These are phyloP conservation scores for Fusarium guadeloupense DNA, from an alignment of 2,329 filamentous ascomycete genomes.

Conservation along the genomic window DNA sequence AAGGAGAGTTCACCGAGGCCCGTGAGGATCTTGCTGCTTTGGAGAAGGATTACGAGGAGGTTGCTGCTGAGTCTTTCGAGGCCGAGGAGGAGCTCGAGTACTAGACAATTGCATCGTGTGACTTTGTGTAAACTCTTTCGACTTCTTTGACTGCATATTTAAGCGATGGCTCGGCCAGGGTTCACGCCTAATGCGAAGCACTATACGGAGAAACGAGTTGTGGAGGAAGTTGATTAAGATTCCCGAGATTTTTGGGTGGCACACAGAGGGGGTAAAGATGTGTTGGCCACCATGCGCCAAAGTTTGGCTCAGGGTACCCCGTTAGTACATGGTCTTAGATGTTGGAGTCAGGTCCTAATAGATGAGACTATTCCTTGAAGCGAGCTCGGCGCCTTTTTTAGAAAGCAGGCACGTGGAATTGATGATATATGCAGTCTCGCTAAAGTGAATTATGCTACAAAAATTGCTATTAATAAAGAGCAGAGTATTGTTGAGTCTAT, in stretches of 20 bases:
- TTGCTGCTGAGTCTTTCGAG: constrained; percentile 76
- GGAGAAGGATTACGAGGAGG: constrained; percentile 89
- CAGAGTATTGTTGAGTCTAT: background rate
- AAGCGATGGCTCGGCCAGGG: constrained; percentile 22
- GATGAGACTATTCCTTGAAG: constrained; percentile 44
- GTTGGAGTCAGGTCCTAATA: constrained; percentile 43
- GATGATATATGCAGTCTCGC: constrained; percentile 46
- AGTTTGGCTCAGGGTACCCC: constrained; percentile 40
- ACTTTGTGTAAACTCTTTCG: constrained; percentile 34
- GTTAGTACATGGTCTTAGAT: constrained; percentile 40
- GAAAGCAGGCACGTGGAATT: constrained; percentile 46
- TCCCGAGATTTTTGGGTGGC: constrained; percentile 42
- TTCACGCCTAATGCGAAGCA: constrained; percentile 23
- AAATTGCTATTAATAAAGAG: background rate
- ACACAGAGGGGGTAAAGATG: constrained; percentile 36
- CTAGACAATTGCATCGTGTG: constrained; percentile 58
- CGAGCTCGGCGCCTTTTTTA: constrained; percentile 33
- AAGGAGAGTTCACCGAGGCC: constrained; percentile 88
- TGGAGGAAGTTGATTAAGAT: constrained; percentile 43
- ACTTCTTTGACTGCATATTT: constrained; percentile 35
- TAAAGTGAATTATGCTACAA: background rate
- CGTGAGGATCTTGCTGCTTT: constrained; percentile 86
- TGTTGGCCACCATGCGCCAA: constrained; percentile 34
- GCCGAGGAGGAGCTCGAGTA: constrained; percentile 78
- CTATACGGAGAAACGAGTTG: constrained; percentile 36